Conservation (phyloP, 1,139 yeast genomes). For the Protomyces inundatus region DNA sequence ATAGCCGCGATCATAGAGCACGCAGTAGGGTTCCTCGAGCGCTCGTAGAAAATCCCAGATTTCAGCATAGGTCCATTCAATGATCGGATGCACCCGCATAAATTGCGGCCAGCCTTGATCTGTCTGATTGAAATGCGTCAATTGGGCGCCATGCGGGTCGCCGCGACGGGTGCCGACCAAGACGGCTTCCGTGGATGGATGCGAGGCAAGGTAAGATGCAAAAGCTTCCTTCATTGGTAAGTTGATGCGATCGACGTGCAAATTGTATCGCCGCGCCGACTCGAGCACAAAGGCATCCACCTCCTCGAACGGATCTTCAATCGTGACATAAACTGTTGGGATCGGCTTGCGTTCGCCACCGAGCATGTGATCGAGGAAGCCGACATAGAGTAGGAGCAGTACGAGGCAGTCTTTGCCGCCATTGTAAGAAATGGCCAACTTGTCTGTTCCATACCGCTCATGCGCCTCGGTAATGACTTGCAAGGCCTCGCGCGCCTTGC, state of each 20-base stretch:
- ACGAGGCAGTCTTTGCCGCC: conserved; percentile 92
- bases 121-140: conserved; percentile 57
- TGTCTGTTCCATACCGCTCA: conserved; percentile 41
- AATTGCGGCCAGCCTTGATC: conserved; percentile 88
- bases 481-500: conserved; percentile 9
- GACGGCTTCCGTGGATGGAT: conserved; percentile 54
- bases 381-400: conserved; percentile 59
- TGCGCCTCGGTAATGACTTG: conserved; percentile 9
- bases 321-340: conserved; percentile 61
- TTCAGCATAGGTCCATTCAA: conserved; percentile 73
- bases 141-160: conserved; percentile 65
- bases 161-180: conserved; percentile 76
- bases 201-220: conserved; percentile 47
- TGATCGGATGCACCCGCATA: conserved; percentile 69
- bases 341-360: conserved; percentile 33
- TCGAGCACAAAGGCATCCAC: conserved; percentile 46
- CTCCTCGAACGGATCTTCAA: conserved; percentile 61
- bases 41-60: conserved; percentile 62
- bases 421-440: conserved; percentile 71
- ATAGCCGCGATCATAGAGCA: conserved; percentile 67
- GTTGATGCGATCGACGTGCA: conserved; percentile 38
- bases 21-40: conserved; percentile 56
- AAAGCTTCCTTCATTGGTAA: conserved; percentile 61
- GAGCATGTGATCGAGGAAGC: conserved; percentile 36
- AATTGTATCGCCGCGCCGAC: conserved; percentile 38